These are phyloP conservation scores for Purpureocillium lavendulum DNA, from an alignment of 2,329 filamentous ascomycete genomes.

Conservation along the genomic window DNA sequence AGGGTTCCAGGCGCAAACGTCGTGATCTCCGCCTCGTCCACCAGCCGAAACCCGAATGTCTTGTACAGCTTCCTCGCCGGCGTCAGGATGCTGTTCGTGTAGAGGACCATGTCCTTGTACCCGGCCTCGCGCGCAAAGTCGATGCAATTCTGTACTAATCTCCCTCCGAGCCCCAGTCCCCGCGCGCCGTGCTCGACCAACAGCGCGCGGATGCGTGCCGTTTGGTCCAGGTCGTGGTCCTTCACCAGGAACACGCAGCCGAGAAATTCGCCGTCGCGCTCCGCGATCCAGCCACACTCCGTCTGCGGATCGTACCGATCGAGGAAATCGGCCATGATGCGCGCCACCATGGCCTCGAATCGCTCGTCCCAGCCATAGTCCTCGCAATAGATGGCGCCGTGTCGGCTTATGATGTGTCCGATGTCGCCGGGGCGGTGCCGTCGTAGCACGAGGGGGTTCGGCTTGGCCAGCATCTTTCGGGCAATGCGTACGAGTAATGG, in stretches of 20 bases:
- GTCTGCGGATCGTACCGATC: slow-evolving; percentile 10
- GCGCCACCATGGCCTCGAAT: slow-evolving; percentile 14
- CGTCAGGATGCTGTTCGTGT: slow-evolving; percentile 10
- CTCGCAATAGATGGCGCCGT: slow-evolving; percentile 13
- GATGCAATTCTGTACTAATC: slow-evolving; percentile 9
- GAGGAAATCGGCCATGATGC: slow-evolving; percentile 16
- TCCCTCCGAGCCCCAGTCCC: slow-evolving; percentile 10
- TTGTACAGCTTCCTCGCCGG: slow-evolving; percentile 12
- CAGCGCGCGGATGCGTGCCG: slow-evolving; percentile 15
- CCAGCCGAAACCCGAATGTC: slow-evolving; percentile 10
- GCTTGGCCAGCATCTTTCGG: not conserved
- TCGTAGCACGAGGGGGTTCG: slow-evolving; percentile 2
- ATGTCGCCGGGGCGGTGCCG: slow-evolving; percentile 12
- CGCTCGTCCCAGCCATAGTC: slow-evolving; percentile 11
- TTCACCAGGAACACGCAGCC: slow-evolving; percentile 16
- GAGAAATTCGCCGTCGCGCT: slow-evolving; percentile 12
- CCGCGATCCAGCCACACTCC: slow-evolving; percentile 20
- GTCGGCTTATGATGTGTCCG: slow-evolving; percentile 15
- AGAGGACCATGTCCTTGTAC: slow-evolving; percentile 9
- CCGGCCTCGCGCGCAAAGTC: slow-evolving; percentile 11
- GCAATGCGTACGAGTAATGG: too few species aligned
- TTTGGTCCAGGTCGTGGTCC: slow-evolving; percentile 5
- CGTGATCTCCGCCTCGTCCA: not conserved
- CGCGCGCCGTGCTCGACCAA: slow-evolving; percentile 13
- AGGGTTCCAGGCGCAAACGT: not conserved